These are phyloP conservation scores for Penicillium psychrofluorescens DNA, from an alignment of 495 filamentous ascomycete genomes.

Conservation along the genomic window DNA sequence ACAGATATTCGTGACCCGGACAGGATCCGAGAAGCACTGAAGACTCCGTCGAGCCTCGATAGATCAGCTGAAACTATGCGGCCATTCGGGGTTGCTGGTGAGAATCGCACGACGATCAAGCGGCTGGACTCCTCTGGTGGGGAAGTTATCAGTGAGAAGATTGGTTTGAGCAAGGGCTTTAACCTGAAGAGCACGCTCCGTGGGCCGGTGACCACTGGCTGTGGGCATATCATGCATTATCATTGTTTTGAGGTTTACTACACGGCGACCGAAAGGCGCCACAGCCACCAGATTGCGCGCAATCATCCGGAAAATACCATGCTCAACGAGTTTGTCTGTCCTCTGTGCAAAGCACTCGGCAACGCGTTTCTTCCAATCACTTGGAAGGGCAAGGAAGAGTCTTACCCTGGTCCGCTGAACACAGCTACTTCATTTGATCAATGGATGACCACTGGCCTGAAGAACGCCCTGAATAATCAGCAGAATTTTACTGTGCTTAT, in stretches of 20 bases:
- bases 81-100: conserved; percentile 82
- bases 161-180: conserved; percentile 85
- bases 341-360: conserved; percentile 94
- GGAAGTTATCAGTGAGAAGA: conserved; percentile 62
- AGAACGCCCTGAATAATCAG: conserved; percentile 22
- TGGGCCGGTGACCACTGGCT: conserved; percentile 86
- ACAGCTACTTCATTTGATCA: conserved; percentile 52
- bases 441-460: conserved; percentile 35
- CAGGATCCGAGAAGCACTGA: conserved; percentile 74
- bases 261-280: conserved; percentile 70
- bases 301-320: conserved; percentile 77
- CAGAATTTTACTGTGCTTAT: conserved; percentile 31
- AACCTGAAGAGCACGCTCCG: conserved; percentile 53
- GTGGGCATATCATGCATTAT: conserved; percentile 98
- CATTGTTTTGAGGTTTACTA: conserved; percentile 89
- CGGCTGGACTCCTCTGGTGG: conserved; percentile 68
- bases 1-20: conserved; percentile 76
- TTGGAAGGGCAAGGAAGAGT: conserved; percentile 87
- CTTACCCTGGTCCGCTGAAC: conserved; percentile 61
- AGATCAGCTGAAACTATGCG: conserved; percentile 71
- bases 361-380: conserved; percentile 94
- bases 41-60: conserved; percentile 74
- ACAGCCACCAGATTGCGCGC: conserved; percentile 84
- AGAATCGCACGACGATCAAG: conserved; percentile 70
- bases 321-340: conserved; percentile 86